These are phyloP conservation scores for Funneliformis geosporum DNA, from an alignment of 192 early-diverging fungal species.

Conservation along the genomic window DNA sequence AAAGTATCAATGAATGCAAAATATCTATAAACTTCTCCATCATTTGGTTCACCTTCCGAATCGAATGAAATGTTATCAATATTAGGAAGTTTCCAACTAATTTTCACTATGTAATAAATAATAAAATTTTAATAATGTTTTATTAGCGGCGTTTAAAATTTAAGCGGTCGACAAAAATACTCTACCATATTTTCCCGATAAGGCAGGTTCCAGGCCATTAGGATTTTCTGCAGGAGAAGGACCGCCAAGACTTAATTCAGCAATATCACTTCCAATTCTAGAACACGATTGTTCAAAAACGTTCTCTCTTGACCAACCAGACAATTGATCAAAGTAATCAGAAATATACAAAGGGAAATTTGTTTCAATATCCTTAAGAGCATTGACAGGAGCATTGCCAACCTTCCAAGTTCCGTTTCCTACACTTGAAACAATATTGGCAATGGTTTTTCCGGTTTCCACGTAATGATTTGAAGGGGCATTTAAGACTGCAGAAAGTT, in stretches of 20 bases:
- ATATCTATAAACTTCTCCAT: conserved; percentile 10
- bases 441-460: neutral
- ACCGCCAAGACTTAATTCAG: neutral
- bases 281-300: too few relatives aligned
- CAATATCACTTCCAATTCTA: neutral
- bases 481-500: neutral
- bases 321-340: neutral
- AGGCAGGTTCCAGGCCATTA: neutral
- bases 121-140: too few relatives aligned
- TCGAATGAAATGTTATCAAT: neutral
- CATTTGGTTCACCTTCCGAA: neutral
- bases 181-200: neutral
- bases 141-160: neutral
- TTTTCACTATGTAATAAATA: neutral
- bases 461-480: neutral
- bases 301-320: conserved; percentile 6
- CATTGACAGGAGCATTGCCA: neutral
- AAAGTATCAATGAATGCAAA: conserved; percentile 10
- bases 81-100: neutral
- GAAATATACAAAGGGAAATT: conserved; percentile 15
- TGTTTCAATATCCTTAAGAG: neutral
- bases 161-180: neutral
- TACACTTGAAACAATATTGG: neutral
- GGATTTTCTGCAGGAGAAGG: conserved; percentile 4
- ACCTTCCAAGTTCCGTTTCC: conserved; percentile 6